Base-by-base conservation (phyloP, 2,329 filamentous ascomycete genomes). In the Fusarium sp. region DNA sequence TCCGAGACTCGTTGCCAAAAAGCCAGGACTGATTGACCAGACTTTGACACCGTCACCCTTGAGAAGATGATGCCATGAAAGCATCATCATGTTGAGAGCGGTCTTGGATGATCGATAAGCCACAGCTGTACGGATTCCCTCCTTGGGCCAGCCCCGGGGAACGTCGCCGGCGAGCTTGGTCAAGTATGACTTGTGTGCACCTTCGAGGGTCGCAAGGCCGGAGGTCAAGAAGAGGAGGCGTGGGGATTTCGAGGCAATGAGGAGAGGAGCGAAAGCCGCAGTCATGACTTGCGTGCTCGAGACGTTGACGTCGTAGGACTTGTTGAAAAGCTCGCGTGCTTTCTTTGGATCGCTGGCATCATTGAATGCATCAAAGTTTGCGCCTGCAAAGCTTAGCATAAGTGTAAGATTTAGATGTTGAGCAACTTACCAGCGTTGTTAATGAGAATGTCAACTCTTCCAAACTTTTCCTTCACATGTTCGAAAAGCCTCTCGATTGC, bases 341-440 rank as follows among this genome's bases (percentile, higher is more conserved):
- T 74, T 37, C 25, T 47, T n/a, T 59, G 79, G 64, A 71, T 80
- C 67, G 21, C n/a, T 47, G 52, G 77, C 62, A 67, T 80, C 63
- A 42, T 67, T 65, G 33, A 83, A 69, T 7, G 28, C 30, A 65
- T 89, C 87, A 71, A 86, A 85, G n/a, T 76, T 76, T 37, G 80
- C 84, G 32, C 86, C 84, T 84, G n/a, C 3, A 63, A 43, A 9
- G 19, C 2, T 33, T 44, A 49, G 71, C 32, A 59, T 6, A 38
- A 23, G 21, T 35, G 13, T n/a, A 12, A 5, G 5, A 4, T 38
- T 33, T 37, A n/a, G 3, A 6, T 3, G 10, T 15, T 8, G 25
- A 10, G 18, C 23, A 23, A 64, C 76, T 16, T 79, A 84, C 87
- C 88, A 1, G 86, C 89, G 60, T 91, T 91, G 79, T 90, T 90